Evolutionary conservation across 2,329 filamentous ascomycete species (phyloP).

Genomic region (Aspergillus chevalieri): DNA sequence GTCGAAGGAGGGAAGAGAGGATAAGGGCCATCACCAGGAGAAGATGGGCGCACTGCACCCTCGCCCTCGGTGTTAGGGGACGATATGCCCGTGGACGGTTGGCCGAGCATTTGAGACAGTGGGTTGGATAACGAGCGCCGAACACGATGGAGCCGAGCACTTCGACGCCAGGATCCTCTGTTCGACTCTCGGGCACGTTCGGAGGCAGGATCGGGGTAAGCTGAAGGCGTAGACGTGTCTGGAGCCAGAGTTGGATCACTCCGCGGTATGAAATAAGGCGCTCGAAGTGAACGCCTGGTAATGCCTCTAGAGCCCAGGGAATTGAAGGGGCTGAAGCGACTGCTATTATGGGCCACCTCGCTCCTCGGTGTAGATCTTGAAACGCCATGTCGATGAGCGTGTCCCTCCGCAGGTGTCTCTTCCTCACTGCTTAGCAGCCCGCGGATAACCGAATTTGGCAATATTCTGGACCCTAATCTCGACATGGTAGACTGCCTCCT

Average conservation of each 20-base stretch:
- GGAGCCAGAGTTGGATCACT: conserved; percentile 26
- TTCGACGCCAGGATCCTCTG: conserved; percentile 35
- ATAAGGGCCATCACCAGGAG: conserved; percentile 28
- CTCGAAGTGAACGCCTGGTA: conserved; percentile 32
- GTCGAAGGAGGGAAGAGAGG: conserved; percentile 30
- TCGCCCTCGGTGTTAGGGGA: conserved; percentile 20
- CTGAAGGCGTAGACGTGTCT: conserved; percentile 21
- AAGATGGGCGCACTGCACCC: conserved; percentile 21
- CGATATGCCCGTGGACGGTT: conserved; percentile 22
- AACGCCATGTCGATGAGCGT: conserved; percentile 39
- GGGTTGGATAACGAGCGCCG: conserved; percentile 39
- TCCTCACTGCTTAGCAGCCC: conserved; percentile 41
- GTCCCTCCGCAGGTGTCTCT: conserved; percentile 41
- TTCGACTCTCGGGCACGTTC: conserved; percentile 22
- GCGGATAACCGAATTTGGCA: conserved; percentile 42
- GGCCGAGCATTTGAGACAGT: conserved; percentile 41
- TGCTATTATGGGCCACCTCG: conserved; percentile 26
- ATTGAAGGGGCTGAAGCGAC: conserved; percentile 37
- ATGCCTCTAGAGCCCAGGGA: conserved; percentile 35
- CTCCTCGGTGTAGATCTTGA: conserved; percentile 32
- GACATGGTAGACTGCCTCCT: conserved; percentile 44
- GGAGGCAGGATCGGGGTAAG: conserved; percentile 21
- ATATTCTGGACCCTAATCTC: conserved; percentile 41
- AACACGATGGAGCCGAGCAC: conserved; percentile 36
- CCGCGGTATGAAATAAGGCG: conserved; percentile 35